phyloP scores from a whole-genome alignment of 352 stramenopile species.

The Globisporangium perplexum region DNA sequence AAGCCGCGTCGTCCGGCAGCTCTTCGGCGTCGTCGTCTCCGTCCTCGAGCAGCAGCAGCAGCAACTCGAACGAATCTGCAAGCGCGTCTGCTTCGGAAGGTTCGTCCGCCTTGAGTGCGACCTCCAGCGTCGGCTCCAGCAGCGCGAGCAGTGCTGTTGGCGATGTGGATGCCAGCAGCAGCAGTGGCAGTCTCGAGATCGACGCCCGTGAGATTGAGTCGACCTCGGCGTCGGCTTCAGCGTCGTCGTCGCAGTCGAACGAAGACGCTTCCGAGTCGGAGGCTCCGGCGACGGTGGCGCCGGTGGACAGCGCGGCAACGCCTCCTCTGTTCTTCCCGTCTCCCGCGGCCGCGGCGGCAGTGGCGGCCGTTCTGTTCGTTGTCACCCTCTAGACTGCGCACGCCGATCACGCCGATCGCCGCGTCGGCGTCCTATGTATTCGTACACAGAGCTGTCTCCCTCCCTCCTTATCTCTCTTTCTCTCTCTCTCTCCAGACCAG shows the following conservation, averaged over 20 bases:
- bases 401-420: too few species aligned
- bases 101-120: background rate
- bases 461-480: background rate
- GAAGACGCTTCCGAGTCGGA: background rate
- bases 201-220: conserved; percentile 10
- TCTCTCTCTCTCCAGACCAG: background rate
- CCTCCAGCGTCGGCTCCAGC: background rate
- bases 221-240: conserved; percentile 15
- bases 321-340: background rate
- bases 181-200: conserved; percentile 4
- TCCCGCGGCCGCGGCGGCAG: background rate
- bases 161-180: background rate
- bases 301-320: conserved; percentile 1
- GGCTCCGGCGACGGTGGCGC: background rate
- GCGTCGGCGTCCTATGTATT: background rate
- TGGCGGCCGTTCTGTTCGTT: background rate
- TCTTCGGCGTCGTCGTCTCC: conserved; percentile 14
- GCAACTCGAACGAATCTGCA: background rate
- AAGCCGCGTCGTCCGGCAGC: conserved; percentile 25
- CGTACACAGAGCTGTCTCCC: background rate
- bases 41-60: background rate
- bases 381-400: background rate
- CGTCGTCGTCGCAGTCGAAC: background rate
- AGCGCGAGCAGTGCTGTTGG: background rate
- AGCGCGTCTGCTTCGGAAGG: background rate